These are phyloP conservation scores for Tylopilus felleus DNA, from an alignment of 768 basidiomycete species.

Conservation along the genomic window DNA sequence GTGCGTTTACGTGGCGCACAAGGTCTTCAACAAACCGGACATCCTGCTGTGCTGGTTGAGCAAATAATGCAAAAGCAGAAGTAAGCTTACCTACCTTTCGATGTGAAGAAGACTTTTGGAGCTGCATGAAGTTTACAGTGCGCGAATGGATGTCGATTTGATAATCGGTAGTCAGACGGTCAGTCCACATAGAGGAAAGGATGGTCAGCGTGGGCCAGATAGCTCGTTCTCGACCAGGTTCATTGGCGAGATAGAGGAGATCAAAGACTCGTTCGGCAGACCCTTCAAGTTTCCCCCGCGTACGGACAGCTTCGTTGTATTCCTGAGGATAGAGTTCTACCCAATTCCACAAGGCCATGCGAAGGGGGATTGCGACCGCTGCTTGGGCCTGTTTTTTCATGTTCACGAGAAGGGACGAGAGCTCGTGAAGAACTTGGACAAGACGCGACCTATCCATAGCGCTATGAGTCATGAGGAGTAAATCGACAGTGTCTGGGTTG, in stretches of 20 bases:
- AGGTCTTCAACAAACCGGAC: constrained; percentile 61
- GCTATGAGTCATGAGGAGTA: constrained; percentile 75
- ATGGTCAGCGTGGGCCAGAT: constrained; percentile 81
- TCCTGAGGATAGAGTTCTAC: constrained; percentile 75
- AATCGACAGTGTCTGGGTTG: constrained; percentile 65
- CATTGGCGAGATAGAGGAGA: constrained; percentile 53
- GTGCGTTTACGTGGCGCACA: constrained; percentile 51
- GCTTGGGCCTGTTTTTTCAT: constrained; percentile 73
- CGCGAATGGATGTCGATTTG: constrained; percentile 37
- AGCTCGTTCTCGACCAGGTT: constrained; percentile 44
- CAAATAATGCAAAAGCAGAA: background rate
- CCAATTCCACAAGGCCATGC: constrained; percentile 88
- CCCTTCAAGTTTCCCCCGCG: constrained; percentile 67
- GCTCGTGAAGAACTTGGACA: constrained; percentile 69
- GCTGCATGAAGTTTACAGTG: constrained; percentile 27
- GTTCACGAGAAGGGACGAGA: constrained; percentile 78
- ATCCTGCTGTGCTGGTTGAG: constrained; percentile 31
- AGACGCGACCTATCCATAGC: constrained; percentile 69
- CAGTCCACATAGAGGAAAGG: constrained; percentile 71
- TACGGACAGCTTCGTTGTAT: constrained; percentile 67
- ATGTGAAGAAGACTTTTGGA: constrained; percentile 30
- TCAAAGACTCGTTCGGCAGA: constrained; percentile 88
- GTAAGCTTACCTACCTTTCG: constrained; percentile 24
- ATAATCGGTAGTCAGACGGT: constrained; percentile 61
- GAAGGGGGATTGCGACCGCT: constrained; percentile 68